Conservation (phyloP, 2,329 filamentous ascomycete species). For the Didymella arachidicola region DNA sequence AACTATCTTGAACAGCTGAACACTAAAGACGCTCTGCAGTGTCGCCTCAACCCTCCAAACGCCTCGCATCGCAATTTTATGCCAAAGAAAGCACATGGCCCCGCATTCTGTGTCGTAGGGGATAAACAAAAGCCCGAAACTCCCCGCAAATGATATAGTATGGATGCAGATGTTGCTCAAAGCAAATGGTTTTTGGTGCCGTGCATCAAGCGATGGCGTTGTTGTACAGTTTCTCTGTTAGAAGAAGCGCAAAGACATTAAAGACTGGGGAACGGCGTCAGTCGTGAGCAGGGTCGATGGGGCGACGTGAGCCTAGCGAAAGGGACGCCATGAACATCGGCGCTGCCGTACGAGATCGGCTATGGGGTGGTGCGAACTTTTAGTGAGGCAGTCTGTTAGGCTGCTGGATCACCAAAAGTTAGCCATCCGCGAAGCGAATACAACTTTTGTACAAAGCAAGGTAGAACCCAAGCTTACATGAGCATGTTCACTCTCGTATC, state of each 20-base stretch:
- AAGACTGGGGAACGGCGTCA: conserved; percentile 4
- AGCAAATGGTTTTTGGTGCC: conserved; percentile 21
- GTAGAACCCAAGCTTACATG: conserved; percentile 45
- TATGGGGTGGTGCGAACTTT: conserved; percentile 28
- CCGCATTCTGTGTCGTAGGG: conserved; percentile 14
- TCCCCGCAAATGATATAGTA: conserved; percentile 31
- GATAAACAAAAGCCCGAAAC: conserved; percentile 24
- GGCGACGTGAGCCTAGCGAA: conserved; percentile 49
- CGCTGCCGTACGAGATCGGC: conserved; percentile 27
- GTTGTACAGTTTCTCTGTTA: conserved; percentile 23
- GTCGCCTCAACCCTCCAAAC: conserved; percentile 10
- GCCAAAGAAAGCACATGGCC: conserved; percentile 13
- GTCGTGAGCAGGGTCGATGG: conserved; percentile 10
- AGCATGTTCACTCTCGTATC: conserved; percentile 8
- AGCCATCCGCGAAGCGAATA: conserved; percentile 42
- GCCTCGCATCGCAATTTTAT: conserved; percentile 22
- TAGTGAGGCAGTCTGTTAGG: conserved; percentile 30
- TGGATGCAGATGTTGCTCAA: conserved; percentile 21
- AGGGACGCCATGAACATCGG: conserved; percentile 41
- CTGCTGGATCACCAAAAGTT: conserved; percentile 40
- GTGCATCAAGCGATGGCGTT: conserved; percentile 16
- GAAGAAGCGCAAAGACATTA: conserved; percentile 21
- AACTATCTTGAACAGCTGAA: conserved; percentile 10
- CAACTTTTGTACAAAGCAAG: conserved; percentile 47
- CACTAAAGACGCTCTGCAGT: conserved; percentile 16